phyloP scores from a whole-genome alignment of 441 rosid genomes.

The Erodium chrysanthum region DNA sequence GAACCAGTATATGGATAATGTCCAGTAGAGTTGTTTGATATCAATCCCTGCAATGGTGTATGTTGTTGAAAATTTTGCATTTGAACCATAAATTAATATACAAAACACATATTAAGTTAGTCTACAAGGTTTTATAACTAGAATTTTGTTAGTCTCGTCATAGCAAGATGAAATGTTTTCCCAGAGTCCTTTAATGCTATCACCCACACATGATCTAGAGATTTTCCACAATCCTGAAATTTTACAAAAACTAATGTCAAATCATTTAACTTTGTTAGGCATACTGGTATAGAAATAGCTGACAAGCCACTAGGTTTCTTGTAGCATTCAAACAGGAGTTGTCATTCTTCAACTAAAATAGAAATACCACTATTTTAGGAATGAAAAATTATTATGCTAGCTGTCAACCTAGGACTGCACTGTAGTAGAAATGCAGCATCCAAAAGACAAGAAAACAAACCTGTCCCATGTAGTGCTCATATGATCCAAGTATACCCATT shows the following conservation, averaged over 20 bases:
- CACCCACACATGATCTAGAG: not conserved
- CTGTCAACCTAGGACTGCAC: conserved; percentile 7
- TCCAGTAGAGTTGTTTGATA: conserved; percentile 42
- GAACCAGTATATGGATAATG: conserved; percentile 36
- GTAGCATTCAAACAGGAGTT: not conserved
- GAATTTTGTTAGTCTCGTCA: not conserved
- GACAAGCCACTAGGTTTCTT: not conserved
- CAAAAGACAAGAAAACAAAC: conserved; percentile 22
- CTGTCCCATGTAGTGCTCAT: conserved; percentile 55
- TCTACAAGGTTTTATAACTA: not conserved
- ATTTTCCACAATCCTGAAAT: not conserved
- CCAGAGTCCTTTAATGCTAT: not conserved
- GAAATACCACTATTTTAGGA: not conserved
- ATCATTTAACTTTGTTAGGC: not conserved
- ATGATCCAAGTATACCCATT: conserved; percentile 67
- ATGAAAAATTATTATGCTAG: not conserved
- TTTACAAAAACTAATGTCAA: conserved; percentile 5
- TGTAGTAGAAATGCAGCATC: not conserved
- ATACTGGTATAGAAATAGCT: not conserved
- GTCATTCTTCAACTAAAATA: not conserved
- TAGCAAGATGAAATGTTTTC: not conserved
- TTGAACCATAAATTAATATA: conserved; percentile 1
- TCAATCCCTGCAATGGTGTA: conserved; percentile 34
- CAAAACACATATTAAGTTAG: not conserved
- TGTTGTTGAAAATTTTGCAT: conserved; percentile 31